phyloP scores from a whole-genome alignment of 73 alveolate species.

The Strombidium stylifer region DNA sequence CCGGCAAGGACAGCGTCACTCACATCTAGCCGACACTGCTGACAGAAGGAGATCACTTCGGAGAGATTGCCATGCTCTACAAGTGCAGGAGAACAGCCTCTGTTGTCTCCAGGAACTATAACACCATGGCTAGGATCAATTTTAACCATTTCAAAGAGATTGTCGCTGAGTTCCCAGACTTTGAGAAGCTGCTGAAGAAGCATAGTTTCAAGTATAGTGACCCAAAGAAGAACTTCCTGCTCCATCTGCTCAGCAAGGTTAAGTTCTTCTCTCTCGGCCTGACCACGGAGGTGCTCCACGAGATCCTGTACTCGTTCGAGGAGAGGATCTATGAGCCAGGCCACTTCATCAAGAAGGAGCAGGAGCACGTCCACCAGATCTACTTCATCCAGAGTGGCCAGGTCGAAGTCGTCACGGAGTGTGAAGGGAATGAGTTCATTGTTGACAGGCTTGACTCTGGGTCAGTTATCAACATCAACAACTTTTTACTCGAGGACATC shows the following conservation, averaged over 20 bases:
- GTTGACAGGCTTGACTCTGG: too few species aligned
- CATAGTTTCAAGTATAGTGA: conserved; percentile 37
- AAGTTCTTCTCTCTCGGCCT: conserved; percentile 27
- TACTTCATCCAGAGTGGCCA: too few species aligned
- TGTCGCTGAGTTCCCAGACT: conserved; percentile 33
- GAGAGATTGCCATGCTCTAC: conserved; percentile 50
- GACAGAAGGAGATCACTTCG: conserved; percentile 43
- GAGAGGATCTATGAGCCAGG: too few species aligned
- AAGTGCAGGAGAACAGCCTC: conserved; percentile 60
- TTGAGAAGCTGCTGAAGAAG: conserved; percentile 17
- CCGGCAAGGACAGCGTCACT: neutral
- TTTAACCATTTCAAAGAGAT: conserved; percentile 15
- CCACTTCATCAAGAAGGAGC: too few species aligned
- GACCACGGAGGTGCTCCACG: too few species aligned
- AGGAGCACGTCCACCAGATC: too few species aligned
- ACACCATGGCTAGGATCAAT: conserved; percentile 41
- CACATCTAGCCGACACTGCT: conserved; percentile 2
- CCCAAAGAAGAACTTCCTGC: conserved; percentile 25
- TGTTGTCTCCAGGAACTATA: conserved; percentile 35
- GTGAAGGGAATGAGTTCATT: too few species aligned
- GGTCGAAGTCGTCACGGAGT: too few species aligned
- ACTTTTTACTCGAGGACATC: too few species aligned
- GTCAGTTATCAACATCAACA: too few species aligned
- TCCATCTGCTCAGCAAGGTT: conserved; percentile 13
- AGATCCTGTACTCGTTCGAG: too few species aligned